phyloP scores from a whole-genome alignment of 768 basidiomycete species.

The Fistulinella prunicolor region DNA sequence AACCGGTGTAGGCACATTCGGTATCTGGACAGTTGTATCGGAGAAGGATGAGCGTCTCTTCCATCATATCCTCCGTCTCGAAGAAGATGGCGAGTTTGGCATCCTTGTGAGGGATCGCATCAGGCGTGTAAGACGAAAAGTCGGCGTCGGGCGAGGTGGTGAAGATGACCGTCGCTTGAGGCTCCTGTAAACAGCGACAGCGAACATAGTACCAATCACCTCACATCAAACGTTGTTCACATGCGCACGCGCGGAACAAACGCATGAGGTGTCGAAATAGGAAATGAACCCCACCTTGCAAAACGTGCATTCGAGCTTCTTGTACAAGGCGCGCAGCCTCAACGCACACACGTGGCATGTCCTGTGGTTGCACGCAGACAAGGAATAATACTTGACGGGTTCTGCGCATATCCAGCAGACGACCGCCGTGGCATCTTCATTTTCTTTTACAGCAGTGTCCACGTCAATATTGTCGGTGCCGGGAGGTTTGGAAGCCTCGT shows the following conservation, averaged over 20 bases:
- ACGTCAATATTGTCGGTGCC: neutral
- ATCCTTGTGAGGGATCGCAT: constrained; percentile 62
- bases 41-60: constrained; percentile 85
- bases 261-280: neutral
- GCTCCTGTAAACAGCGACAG: constrained; percentile 44
- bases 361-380: constrained; percentile 89
- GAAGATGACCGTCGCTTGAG: constrained; percentile 73
- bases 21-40: constrained; percentile 92
- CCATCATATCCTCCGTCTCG: constrained; percentile 92
- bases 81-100: constrained; percentile 75
- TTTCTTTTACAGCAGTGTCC: constrained; percentile 18
- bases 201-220: neutral
- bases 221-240: neutral
- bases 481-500: neutral
- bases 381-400: constrained; percentile 83
- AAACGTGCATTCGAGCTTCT: constrained; percentile 91
- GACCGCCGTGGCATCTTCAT: constrained; percentile 34
- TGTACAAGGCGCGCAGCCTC: constrained; percentile 86
- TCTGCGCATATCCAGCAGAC: constrained; percentile 96
- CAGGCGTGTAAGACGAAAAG: constrained; percentile 58
- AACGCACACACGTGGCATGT: constrained; percentile 95
- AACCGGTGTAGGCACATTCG: constrained; percentile 78
- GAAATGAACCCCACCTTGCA: constrained; percentile 70
- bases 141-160: constrained; percentile 60
- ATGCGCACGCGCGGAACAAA: no score